Evolutionary conservation across 495 filamentous ascomycete species (phyloP).

Genomic region (Penicillium angulare): DNA sequence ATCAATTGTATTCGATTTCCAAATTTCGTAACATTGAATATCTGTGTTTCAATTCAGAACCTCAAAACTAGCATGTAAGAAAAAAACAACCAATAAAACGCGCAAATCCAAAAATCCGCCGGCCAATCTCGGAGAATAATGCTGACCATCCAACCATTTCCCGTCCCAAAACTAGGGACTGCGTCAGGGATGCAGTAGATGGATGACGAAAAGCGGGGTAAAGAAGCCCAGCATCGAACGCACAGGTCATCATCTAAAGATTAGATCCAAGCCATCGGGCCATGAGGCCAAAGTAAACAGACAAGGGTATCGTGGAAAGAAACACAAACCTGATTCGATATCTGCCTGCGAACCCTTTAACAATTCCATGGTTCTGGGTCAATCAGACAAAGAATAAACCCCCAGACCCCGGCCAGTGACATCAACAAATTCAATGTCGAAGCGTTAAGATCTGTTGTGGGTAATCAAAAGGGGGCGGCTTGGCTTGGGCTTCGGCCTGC

Average conservation of each 20-base stretch:
- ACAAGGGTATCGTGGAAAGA: background rate
- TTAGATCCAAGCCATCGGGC: background rate
- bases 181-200: no score
- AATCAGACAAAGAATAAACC: no score
- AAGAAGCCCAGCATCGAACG: background rate
- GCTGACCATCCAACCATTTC: background rate
- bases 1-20: constrained; percentile 1
- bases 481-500: no score
- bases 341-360: background rate
- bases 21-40: background rate
- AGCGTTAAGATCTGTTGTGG: no score
- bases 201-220: background rate
- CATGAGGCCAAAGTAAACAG: no score
- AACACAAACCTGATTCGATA: background rate
- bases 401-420: no score
- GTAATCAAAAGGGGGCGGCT: no score
- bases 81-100: background rate
- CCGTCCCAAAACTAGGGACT: no score
- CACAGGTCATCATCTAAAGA: background rate
- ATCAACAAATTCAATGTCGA: no score
- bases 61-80: no score
- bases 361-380: no score
- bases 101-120: background rate
- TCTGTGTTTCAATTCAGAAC: background rate
- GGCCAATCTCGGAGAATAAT: background rate